Conservation (phyloP, 495 filamentous ascomycete genomes). For the Cladorrhinum samala region DNA sequence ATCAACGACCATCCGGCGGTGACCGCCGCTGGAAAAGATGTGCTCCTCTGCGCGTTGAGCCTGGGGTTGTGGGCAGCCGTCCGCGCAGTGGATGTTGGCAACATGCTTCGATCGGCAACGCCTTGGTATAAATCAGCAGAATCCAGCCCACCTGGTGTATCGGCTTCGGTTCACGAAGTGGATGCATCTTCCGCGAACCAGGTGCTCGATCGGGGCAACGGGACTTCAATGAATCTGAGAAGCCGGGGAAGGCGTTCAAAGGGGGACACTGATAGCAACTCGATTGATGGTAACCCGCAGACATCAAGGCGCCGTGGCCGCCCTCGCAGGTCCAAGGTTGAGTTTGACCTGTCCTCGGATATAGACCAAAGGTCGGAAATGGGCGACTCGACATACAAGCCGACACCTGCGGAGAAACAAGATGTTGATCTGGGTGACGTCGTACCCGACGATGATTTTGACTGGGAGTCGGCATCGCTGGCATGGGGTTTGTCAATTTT, state of each 20-base stretch:
- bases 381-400: constrained; percentile 24
- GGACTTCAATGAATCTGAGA: background rate
- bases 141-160: background rate
- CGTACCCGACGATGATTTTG: constrained; percentile 28
- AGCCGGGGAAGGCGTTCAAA: background rate
- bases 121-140: constrained; percentile 12
- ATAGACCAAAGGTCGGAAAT: constrained; percentile 12
- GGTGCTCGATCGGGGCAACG: background rate
- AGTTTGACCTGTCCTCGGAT: constrained; percentile 18
- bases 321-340: constrained; percentile 26
- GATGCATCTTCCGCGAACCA: background rate
- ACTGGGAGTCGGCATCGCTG: constrained; percentile 42
- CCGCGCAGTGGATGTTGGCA: constrained; percentile 36
- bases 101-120: constrained; percentile 29
- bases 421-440: constrained; percentile 26
- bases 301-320: constrained; percentile 11
- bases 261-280: background rate
- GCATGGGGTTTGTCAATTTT: constrained; percentile 38
- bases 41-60: constrained; percentile 44
- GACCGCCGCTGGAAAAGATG: constrained; percentile 43
- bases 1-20: constrained; percentile 45
- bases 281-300: background rate
- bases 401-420: constrained; percentile 17
- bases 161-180: background rate
- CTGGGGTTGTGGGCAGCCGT: constrained; percentile 50